Evolutionary conservation across 2,329 filamentous ascomycete species (phyloP).

Genomic region (Colletotrichum camelliae): DNA sequence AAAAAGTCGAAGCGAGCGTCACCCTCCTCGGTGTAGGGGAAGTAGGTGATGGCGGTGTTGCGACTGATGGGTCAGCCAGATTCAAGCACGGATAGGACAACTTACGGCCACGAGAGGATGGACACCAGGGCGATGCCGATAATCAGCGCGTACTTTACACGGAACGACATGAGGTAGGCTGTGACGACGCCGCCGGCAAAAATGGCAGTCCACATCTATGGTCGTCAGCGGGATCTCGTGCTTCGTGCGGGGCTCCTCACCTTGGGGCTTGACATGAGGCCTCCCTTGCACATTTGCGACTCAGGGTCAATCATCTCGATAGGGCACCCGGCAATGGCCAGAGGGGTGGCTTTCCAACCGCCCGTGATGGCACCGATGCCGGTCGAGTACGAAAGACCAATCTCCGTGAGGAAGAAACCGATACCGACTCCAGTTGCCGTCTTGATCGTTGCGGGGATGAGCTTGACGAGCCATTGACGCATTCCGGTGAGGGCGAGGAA

Average conservation of each 20-base stretch:
- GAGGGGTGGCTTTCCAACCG: slow-evolving; percentile 66
- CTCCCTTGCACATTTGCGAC: slow-evolving; percentile 56
- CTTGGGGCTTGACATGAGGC: slow-evolving; percentile 80
- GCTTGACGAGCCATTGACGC: slow-evolving; percentile 74
- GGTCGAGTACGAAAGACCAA: slow-evolving; percentile 75
- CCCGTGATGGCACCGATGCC: slow-evolving; percentile 86
- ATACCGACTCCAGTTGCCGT: slow-evolving; percentile 70
- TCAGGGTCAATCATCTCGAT: slow-evolving; percentile 52
- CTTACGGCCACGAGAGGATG: slow-evolving; percentile 76
- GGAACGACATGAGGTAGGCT: slow-evolving; percentile 80
- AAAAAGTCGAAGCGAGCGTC: slow-evolving; percentile 74
- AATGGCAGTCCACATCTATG: slow-evolving; percentile 82
- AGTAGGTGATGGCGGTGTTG: slow-evolving; percentile 74
- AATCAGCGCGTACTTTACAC: slow-evolving; percentile 77
- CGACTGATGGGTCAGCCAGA: slow-evolving; percentile 47
- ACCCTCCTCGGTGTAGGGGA: slow-evolving; percentile 69
- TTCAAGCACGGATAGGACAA: slow-evolving; percentile 20
- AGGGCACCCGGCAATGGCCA: slow-evolving; percentile 78
- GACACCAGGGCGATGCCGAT: slow-evolving; percentile 76
- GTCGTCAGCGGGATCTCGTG: background rate
- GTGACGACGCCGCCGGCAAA: slow-evolving; percentile 81
- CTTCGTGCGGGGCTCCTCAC: slow-evolving; percentile 40
- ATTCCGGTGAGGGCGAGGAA: slow-evolving; percentile 70
- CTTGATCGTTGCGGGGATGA: slow-evolving; percentile 70
- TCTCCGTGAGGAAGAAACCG: slow-evolving; percentile 67